A percentile compares a stretch with the other conserved stretches of the same genome.
Conservation (phyloP, 2,329 filamentous ascomycete genomes). For the Diaporthe helianthi region DNA sequence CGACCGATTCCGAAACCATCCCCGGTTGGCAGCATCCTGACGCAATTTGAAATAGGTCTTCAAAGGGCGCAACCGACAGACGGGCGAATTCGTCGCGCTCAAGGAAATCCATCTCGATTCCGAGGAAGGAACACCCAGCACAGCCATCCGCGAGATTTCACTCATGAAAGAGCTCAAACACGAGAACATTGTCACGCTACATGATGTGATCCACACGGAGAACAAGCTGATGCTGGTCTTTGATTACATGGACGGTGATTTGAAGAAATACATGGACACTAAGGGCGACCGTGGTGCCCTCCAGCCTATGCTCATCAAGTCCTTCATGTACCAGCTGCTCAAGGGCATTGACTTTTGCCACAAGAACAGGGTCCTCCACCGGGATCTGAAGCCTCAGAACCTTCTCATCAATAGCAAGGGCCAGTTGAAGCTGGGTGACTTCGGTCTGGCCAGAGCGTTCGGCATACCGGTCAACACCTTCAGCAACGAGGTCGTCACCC, state of each 20-base stretch:
- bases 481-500: slow-evolving; percentile 95
- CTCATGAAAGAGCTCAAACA: slow-evolving; percentile 99
- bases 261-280: slow-evolving; percentile 99
- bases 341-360: slow-evolving; percentile 98
- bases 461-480: slow-evolving; percentile 98
- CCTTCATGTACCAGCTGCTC: slow-evolving; percentile 98
- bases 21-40: slow-evolving; percentile 22
- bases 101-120: slow-evolving; percentile 99
- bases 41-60: slow-evolving; percentile 73
- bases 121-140: slow-evolving; percentile 96
- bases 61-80: slow-evolving; percentile 94
- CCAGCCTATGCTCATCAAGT: slow-evolving; percentile 91
- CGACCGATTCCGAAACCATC: background rate
- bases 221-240: slow-evolving; percentile 99
- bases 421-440: slow-evolving; percentile 90
- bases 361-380: slow-evolving; percentile 93
- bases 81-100: slow-evolving; percentile 92
- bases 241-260: slow-evolving; percentile 97
- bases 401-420: slow-evolving; percentile 93
- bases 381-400: slow-evolving; percentile 96
- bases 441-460: slow-evolving; percentile 91
- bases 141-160: slow-evolving; percentile 97
- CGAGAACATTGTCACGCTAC: slow-evolving; percentile 95
- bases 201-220: slow-evolving; percentile 99
- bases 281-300: slow-evolving; percentile 88